Evolutionary conservation across 306 rosid genomes (phyloP).

Genomic region (Sphenostylis stenocarpa): DNA sequence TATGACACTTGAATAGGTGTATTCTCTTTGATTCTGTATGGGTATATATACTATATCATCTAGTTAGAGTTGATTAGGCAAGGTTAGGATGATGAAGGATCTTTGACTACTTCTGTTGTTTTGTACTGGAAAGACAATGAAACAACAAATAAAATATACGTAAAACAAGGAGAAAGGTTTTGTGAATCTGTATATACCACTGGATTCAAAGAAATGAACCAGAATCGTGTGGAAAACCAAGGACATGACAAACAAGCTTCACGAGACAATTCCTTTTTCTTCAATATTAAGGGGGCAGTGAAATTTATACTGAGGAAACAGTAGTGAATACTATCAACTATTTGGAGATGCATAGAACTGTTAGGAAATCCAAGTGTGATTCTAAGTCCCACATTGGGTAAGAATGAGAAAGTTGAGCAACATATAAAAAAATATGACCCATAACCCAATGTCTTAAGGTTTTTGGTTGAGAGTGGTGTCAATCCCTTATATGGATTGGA

Average conservation of each 20-base stretch:
- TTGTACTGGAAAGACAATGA: no score
- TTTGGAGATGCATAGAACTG: background rate
- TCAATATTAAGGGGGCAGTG: background rate
- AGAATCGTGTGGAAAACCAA: background rate
- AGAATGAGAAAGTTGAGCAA: no score
- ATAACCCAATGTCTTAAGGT: no score
- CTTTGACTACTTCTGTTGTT: background rate
- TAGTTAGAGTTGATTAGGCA: background rate
- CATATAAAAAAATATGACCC: no score
- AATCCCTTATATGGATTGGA: no score
- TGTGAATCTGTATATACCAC: background rate
- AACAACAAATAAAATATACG: no score
- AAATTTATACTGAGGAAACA: background rate
- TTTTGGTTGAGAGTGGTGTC: no score
- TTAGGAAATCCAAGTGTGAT: no score
- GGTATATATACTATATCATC: background rate
- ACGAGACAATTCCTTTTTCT: background rate
- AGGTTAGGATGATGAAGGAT: background rate
- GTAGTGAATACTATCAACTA: background rate
- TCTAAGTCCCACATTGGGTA: no score
- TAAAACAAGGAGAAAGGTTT: background rate
- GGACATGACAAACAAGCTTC: background rate
- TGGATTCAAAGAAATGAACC: background rate
- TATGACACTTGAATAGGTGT: background rate
- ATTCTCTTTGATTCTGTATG: background rate